A percentile compares a stretch with the other conserved stretches of the same genome.
Conservation (phyloP, 2,329 filamentous ascomycete species). For the Albifimbria verrucaria region DNA sequence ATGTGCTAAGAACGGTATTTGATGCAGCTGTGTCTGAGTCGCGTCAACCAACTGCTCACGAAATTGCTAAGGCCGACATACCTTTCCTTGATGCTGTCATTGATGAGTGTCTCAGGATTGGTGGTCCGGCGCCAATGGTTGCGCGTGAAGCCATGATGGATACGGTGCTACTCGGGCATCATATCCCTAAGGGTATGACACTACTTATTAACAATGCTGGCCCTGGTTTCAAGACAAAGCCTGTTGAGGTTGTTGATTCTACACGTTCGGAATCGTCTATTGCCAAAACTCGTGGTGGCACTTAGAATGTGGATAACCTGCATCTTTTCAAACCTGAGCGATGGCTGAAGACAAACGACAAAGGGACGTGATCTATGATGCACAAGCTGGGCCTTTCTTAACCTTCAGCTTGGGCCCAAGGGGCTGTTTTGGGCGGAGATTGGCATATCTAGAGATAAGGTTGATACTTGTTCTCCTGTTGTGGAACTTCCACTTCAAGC, state of each 20-base stretch:
- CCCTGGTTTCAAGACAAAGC: not conserved
- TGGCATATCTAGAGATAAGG: not conserved
- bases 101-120: conserved; percentile 27
- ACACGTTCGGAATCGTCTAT: not conserved
- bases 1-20: conserved; percentile 11
- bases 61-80: conserved; percentile 14
- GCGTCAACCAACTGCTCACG: conserved; percentile 17
- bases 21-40: conserved; percentile 9
- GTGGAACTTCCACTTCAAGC: not conserved
- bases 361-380: not conserved
- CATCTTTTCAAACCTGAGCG: not conserved
- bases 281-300: not conserved
- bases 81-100: conserved; percentile 30
- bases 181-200: conserved; percentile 23
- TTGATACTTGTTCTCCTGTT: not conserved
- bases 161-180: conserved; percentile 22
- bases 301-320: not conserved
- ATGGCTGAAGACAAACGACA: not conserved
- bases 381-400: not conserved
- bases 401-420: not conserved
- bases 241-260: not conserved
- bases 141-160: conserved; percentile 22
- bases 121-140: conserved; percentile 17
- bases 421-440: not conserved
- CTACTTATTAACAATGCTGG: not conserved